Evolutionary conservation across 305 asterid genomes (phyloP), one percentile per base, ranked within the genome.

Genomic region (Plantago lanceolata): DNA sequence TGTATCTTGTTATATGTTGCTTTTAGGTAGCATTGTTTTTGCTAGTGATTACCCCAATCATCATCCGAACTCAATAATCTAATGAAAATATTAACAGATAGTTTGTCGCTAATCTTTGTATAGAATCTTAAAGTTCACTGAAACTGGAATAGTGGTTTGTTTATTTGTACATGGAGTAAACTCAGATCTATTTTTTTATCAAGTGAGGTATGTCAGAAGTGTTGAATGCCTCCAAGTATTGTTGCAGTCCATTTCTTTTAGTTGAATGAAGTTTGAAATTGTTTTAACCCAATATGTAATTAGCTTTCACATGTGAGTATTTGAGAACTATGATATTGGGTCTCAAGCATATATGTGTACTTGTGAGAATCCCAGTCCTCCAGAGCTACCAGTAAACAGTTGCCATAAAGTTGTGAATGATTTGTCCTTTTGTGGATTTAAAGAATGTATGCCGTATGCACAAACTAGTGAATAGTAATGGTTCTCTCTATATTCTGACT

Each of bases 401-500:
- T 31, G 6, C 37, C 37, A 31, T 31, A 31, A 7, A 31, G 37
- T 7, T 31, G 2, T 31, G 8, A 31, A 7, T 31, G 37, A 31
- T 31, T 31, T 31, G 8, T 31, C 37, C 8, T 31, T 31, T 31
- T 5, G 37, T 4, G 37, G 11, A 33, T 6, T 33, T 33, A 33
- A 33, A 8, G 9, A 33, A 5, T 0, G 40, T 33, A 33, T 33
- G 40, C 11, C 9, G 40, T 55, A 55, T 52, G 29, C 66, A 48
- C 35, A 45, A 54, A 47, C 61, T 55, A 53, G 12, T 35, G 51
- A 67, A 45, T 18, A 19, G 45, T 50, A 51, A 58, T 71, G 48
- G 51, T 52, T 43, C 69, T 40, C 64, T 67, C 48, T 45, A 17
- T 48, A 69, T 73, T 67, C 48, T 45, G 19, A 50, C 70, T 75